Evolutionary conservation across 2,329 filamentous ascomycete species (phyloP).

Genomic region (Thermoascus crustaceus): DNA sequence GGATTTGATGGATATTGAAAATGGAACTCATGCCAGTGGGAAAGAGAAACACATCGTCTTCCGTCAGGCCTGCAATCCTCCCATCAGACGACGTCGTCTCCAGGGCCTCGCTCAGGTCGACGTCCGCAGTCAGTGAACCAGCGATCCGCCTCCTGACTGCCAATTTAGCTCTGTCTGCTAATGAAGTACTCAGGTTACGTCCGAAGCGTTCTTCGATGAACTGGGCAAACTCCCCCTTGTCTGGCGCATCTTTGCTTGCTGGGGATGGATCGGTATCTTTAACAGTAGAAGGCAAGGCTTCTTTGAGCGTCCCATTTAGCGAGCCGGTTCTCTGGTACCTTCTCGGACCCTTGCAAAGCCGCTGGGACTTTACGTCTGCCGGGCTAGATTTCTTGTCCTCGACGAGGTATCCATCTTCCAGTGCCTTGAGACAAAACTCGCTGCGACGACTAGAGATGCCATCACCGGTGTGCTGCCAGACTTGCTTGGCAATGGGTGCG

Average conservation of each 20-base stretch:
- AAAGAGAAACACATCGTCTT: conserved; percentile 82
- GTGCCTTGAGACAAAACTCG: conserved; percentile 74
- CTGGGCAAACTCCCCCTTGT: conserved; percentile 59
- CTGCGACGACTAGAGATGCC: conserved; percentile 85
- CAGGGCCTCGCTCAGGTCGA: conserved; percentile 56
- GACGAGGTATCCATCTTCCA: conserved; percentile 60
- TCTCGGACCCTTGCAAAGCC: conserved; percentile 60
- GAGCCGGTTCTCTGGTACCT: conserved; percentile 64
- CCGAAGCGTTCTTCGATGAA: conserved; percentile 95
- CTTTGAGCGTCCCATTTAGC: conserved; percentile 34
- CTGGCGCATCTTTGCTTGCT: conserved; percentile 20
- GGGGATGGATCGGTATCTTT: conserved; percentile 24
- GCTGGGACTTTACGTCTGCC: conserved; percentile 19
- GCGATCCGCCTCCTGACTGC: conserved; percentile 84
- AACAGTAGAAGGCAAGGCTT: conserved; percentile 26
- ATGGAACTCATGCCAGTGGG: conserved; percentile 93
- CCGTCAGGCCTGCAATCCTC: conserved; percentile 53
- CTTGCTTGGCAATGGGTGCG: conserved; percentile 74
- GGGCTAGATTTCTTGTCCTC: conserved; percentile 33
- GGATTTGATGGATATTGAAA: conserved; percentile 71
- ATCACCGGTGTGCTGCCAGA: conserved; percentile 95
- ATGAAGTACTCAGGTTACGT: conserved; percentile 72
- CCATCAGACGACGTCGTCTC: conserved; percentile 30
- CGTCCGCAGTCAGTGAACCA: conserved; percentile 67
- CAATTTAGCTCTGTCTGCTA: conserved; percentile 72